These are phyloP conservation scores for Chrysoporthe austroafricana DNA, from an alignment of 2,329 filamentous ascomycete species.

Conservation along the genomic window DNA sequence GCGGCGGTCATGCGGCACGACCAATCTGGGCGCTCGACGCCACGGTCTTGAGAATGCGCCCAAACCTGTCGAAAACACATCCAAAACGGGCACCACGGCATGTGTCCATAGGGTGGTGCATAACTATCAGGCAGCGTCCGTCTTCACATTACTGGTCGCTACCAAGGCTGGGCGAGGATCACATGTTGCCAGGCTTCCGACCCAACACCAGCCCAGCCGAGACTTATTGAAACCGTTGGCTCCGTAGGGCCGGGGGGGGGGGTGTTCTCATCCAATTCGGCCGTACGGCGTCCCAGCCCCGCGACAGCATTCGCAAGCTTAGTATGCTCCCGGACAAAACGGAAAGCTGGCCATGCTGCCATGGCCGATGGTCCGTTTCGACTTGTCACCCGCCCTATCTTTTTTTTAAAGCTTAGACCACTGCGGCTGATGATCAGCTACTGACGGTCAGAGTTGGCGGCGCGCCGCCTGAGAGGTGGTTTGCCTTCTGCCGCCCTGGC, in stretches of 20 bases:
- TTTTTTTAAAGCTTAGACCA: background rate
- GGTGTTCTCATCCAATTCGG: background rate
- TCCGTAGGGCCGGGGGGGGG: background rate
- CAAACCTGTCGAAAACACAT: background rate
- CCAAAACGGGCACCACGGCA: background rate
- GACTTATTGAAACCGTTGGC: background rate
- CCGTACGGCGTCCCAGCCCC: background rate
- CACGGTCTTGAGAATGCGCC: constrained; percentile 1
- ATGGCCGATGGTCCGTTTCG: constrained; percentile 1
- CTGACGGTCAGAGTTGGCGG: too few relatives aligned
- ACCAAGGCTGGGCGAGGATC: background rate
- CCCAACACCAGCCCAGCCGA: constrained; percentile 4
- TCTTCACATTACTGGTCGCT: background rate
- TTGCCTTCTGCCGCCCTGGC: background rate
- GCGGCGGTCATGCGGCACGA: background rate
- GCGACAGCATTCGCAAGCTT: background rate
- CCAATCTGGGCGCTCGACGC: background rate
- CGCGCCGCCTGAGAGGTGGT: background rate
- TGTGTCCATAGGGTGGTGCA: background rate
- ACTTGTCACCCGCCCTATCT: background rate
- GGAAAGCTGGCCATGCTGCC: background rate
- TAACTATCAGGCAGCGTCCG: constrained; percentile 2
- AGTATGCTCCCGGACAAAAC: background rate
- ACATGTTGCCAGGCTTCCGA: background rate
- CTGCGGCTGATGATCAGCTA: too few relatives aligned